phyloP scores from a whole-genome alignment of 2,329 filamentous ascomycete genomes.

The Coniella vitis region DNA sequence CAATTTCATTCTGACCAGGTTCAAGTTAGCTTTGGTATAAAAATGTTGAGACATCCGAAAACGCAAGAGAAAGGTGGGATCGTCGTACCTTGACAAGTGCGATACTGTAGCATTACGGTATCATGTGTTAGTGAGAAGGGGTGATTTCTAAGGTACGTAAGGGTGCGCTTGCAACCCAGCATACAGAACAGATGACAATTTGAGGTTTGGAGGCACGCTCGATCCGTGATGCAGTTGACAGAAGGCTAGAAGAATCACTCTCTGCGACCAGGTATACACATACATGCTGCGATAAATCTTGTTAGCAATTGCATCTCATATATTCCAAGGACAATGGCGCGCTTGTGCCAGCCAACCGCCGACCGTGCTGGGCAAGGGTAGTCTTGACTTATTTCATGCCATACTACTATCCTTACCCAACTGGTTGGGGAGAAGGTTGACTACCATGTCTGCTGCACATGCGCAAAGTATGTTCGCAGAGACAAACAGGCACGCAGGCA shows the following conservation, averaged over 20 bases:
- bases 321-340: too few species aligned
- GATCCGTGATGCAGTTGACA: slow-evolving; percentile 40
- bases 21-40: not conserved
- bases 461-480: too few species aligned
- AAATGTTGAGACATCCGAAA: not conserved
- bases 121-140: slow-evolving; percentile 28
- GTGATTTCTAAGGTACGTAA: slow-evolving; percentile 18
- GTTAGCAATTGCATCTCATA: slow-evolving; percentile 19
- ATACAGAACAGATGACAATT: slow-evolving; percentile 5
- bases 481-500: too few species aligned
- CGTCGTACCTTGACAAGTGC: slow-evolving; percentile 29
- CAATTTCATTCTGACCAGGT: slow-evolving; percentile 49
- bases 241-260: too few species aligned
- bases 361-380: not conserved
- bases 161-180: not conserved
- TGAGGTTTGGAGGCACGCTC: too few species aligned
- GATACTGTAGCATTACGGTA: slow-evolving; percentile 42
- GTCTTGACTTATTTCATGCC: not conserved
- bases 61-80: not conserved
- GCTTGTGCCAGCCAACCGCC: not conserved
- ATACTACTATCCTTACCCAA: too few species aligned
- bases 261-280: too few species aligned
- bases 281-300: slow-evolving; percentile 39
- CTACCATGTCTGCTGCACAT: too few species aligned
- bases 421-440: too few species aligned